Evolutionary conservation across 345 rosid species (phyloP).

Genomic region (Eucalyptus virginea): DNA sequence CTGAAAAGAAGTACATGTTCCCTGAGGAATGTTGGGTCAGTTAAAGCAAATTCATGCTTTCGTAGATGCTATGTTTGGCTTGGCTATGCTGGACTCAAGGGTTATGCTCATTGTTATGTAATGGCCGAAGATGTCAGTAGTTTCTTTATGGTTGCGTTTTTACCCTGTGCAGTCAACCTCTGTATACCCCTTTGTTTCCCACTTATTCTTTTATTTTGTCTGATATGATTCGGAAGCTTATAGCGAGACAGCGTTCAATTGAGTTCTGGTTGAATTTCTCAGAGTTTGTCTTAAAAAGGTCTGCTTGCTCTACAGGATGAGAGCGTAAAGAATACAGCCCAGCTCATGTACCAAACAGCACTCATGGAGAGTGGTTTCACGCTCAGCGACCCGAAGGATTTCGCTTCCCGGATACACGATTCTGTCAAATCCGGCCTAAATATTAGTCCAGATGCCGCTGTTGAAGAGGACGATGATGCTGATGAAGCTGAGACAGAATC

Average conservation of each 20-base stretch:
- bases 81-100: not conserved
- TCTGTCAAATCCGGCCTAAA: conserved; percentile 64
- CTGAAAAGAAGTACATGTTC: not conserved
- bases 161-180: not conserved
- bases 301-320: conserved; percentile 37
- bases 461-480: conserved; percentile 67
- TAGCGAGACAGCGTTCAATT: not conserved
- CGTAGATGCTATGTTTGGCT: not conserved
- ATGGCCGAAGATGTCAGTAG: not conserved
- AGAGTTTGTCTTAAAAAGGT: not conserved
- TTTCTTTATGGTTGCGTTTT: not conserved
- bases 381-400: conserved; percentile 71
- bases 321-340: conserved; percentile 66
- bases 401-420: conserved; percentile 69
- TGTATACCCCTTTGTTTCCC: not conserved
- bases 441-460: conserved; percentile 65
- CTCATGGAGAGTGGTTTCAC: conserved; percentile 93
- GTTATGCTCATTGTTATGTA: not conserved
- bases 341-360: conserved; percentile 88
- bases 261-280: not conserved
- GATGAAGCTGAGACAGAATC: conserved; percentile 38
- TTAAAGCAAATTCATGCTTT: not conserved
- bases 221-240: not conserved
- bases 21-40: not conserved
- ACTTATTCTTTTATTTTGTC: not conserved